Evolutionary conservation across 805 yeast genomes (phyloP).

Genomic region (Ogataea neopini): DNA sequence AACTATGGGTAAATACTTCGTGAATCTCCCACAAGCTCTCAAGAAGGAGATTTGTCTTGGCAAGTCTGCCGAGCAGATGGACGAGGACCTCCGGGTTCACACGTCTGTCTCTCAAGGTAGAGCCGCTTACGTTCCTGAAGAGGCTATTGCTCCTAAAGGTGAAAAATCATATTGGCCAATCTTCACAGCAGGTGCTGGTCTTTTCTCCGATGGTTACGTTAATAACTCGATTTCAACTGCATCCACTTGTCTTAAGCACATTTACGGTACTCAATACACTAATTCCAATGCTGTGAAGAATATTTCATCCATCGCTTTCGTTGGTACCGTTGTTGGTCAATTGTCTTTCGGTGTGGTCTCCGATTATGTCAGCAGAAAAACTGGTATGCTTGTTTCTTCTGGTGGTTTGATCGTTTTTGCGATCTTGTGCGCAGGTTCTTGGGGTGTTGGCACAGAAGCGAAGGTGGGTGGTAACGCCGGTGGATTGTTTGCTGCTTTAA

Average conservation of each 20-base stretch:
- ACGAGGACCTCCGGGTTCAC: conserved; percentile 22
- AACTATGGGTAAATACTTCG: conserved; percentile 13
- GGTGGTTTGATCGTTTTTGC: conserved; percentile 74
- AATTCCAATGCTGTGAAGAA: conserved; percentile 72
- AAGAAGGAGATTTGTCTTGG: conserved; percentile 34
- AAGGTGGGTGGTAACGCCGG: conserved; percentile 49
- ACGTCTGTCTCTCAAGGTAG: conserved; percentile 26
- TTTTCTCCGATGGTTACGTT: conserved; percentile 91
- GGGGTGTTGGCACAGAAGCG: conserved; percentile 64
- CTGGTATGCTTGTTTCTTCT: conserved; percentile 81
- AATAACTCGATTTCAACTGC: conserved; percentile 83
- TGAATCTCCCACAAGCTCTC: conserved; percentile 13
- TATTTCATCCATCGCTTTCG: conserved; percentile 86
- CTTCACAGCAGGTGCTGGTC: conserved; percentile 86
- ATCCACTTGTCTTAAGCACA: conserved; percentile 60
- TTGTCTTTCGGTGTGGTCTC: conserved; percentile 76
- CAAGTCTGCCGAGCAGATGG: conserved; percentile 16
- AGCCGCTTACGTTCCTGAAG: conserved; percentile 25
- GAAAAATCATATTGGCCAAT: conserved; percentile 56
- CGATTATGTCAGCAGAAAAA: conserved; percentile 77
- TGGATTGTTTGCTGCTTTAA: conserved; percentile 82
- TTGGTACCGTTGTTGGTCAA: conserved; percentile 89
- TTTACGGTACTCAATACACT: conserved; percentile 66
- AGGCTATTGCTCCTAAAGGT: conserved; percentile 26
- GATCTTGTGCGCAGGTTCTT: conserved; percentile 76